These are phyloP conservation scores for Blastobotrys aristatus DNA, from an alignment of 1,139 yeast genomes.

Conservation along the genomic window DNA sequence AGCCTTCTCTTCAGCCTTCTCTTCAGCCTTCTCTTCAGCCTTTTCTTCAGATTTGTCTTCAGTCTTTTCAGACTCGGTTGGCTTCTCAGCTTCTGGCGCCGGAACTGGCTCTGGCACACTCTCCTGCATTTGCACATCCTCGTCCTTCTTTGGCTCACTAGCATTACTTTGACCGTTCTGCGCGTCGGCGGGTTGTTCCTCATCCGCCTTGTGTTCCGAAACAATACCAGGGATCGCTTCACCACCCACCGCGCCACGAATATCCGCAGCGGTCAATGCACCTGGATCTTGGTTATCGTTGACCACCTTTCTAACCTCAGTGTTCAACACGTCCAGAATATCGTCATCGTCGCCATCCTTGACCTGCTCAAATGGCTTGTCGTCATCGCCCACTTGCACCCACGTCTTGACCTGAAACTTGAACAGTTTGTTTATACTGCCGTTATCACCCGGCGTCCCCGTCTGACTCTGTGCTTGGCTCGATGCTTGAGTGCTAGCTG, in stretches of 20 bases:
- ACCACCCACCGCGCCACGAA: constrained; percentile 61
- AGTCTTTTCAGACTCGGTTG: neutral
- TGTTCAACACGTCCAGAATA: constrained; percentile 31
- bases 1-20: constrained; percentile 1
- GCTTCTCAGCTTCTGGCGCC: neutral
- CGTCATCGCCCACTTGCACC: constrained; percentile 35
- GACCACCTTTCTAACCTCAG: constrained; percentile 8
- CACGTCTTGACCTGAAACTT: constrained; percentile 42
- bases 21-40: neutral
- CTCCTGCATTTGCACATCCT: constrained; percentile 6
- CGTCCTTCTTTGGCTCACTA: constrained; percentile 8
- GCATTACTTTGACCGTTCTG: neutral
- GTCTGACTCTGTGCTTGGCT: neutral
- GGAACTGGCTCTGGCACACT: constrained; percentile 1
- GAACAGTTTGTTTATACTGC: constrained; percentile 5
- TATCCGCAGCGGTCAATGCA: constrained; percentile 51
- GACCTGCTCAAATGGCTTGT: constrained; percentile 27
- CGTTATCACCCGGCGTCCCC: constrained; percentile 1
- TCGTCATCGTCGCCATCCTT: constrained; percentile 42
- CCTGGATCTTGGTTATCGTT: constrained; percentile 20
- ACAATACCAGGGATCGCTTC: constrained; percentile 49
- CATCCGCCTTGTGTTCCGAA: constrained; percentile 15
- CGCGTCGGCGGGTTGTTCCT: constrained; percentile 4
- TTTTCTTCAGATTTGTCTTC: neutral
- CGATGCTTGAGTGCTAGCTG: neutral